These are phyloP conservation scores for Penicillium nucicola DNA, from an alignment of 495 filamentous ascomycete species.

Conservation along the genomic window DNA sequence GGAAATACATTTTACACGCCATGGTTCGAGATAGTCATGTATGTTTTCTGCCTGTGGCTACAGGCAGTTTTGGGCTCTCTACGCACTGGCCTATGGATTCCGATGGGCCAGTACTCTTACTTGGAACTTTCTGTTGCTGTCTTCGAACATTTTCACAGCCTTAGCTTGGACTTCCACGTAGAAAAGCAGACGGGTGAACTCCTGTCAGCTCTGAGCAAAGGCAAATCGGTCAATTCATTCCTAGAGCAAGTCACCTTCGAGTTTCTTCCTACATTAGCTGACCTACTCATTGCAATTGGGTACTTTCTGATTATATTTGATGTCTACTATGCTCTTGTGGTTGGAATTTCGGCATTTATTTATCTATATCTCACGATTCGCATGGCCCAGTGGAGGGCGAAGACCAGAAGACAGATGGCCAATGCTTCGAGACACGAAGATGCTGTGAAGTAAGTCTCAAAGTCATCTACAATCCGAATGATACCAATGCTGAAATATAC, in stretches of 20 bases:
- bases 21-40: conserved; percentile 59
- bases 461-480: not conserved
- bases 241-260: no score
- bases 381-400: conserved; percentile 74
- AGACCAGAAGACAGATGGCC: conserved; percentile 73
- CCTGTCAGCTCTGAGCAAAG: no score
- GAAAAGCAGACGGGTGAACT: no score
- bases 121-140: conserved; percentile 76
- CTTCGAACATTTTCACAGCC: conserved; percentile 81
- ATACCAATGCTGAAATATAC: not conserved
- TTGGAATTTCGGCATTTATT: conserved; percentile 71
- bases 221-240: no score
- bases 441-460: conserved; percentile 58
- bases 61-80: conserved; percentile 72
- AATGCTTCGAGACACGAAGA: conserved; percentile 80
- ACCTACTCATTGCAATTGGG: no score
- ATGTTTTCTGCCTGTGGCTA: conserved; percentile 66
- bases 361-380: conserved; percentile 81
- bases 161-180: conserved; percentile 83
- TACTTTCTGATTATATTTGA: conserved; percentile 74
- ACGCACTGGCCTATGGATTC: conserved; percentile 73
- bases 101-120: conserved; percentile 77
- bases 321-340: conserved; percentile 72
- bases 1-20: not conserved
- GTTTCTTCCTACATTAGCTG: no score